Percentiles rank a stretch among this genome's conserved stretches.
phyloP scores from a whole-genome alignment of 2,329 filamentous ascomycete genomes.

The Herpotrichia juniperi region DNA sequence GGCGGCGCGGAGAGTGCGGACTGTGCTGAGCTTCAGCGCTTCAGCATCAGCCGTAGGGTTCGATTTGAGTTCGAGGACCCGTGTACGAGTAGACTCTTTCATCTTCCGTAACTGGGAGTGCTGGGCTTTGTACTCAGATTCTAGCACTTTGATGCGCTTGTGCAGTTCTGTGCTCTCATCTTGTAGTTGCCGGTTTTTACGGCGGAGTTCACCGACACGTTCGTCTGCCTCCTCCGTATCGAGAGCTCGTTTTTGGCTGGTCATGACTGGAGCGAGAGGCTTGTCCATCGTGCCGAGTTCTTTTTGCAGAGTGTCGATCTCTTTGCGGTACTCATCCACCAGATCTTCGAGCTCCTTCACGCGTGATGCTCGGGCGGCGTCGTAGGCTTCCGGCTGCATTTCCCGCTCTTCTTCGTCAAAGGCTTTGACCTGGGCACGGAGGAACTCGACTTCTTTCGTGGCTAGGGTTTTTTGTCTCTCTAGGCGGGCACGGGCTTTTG shows the following conservation, averaged over 20 bases:
- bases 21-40: slow-evolving; percentile 80
- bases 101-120: slow-evolving; percentile 74
- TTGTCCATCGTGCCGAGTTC: slow-evolving; percentile 74
- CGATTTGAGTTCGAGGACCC: slow-evolving; percentile 83
- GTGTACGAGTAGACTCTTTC: slow-evolving; percentile 73
- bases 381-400: slow-evolving; percentile 79
- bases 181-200: slow-evolving; percentile 86
- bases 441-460: slow-evolving; percentile 90
- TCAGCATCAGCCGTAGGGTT: slow-evolving; percentile 90
- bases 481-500: slow-evolving; percentile 72
- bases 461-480: slow-evolving; percentile 87
- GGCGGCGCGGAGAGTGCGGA: slow-evolving; percentile 78
- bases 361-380: slow-evolving; percentile 74
- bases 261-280: slow-evolving; percentile 46
- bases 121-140: slow-evolving; percentile 75
- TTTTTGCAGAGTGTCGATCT: slow-evolving; percentile 74
- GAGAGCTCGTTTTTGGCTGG: slow-evolving; percentile 68
- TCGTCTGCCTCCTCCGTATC: slow-evolving; percentile 65
- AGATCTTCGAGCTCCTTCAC: slow-evolving; percentile 84
- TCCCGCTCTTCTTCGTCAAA: slow-evolving; percentile 87
- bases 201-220: slow-evolving; percentile 79
- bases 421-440: slow-evolving; percentile 88
- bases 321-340: slow-evolving; percentile 82
- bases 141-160: slow-evolving; percentile 71
- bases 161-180: slow-evolving; percentile 74